These are phyloP conservation scores for Xylariaceae sp. DNA, from an alignment of 2,329 filamentous ascomycete species.

Conservation along the genomic window DNA sequence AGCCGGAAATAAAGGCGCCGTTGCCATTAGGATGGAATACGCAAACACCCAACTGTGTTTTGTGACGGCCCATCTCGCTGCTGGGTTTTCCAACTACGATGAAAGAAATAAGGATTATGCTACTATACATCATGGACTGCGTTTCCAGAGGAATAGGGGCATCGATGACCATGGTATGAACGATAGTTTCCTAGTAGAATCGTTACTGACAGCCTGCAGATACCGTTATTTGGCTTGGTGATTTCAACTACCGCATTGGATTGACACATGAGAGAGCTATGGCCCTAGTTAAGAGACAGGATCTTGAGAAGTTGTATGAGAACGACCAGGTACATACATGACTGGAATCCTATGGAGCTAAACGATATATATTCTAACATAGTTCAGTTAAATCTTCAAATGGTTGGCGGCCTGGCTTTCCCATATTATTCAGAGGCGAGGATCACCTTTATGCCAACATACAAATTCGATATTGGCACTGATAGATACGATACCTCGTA, in stretches of 20 bases:
- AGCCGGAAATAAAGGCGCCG: constrained; percentile 96
- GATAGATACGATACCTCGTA: constrained; percentile 91
- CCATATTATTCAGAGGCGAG: constrained; percentile 88
- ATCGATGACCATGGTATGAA: constrained; percentile 83
- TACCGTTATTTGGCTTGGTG: constrained; percentile 89
- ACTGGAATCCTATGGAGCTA: background rate
- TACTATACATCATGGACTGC: constrained; percentile 82
- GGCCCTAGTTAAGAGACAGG: constrained; percentile 69
- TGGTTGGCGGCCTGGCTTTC: constrained; percentile 89
- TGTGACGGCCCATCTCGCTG: constrained; percentile 93
- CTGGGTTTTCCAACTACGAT: constrained; percentile 95
- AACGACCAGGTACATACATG: constrained; percentile 75
- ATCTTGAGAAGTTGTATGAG: constrained; percentile 80
- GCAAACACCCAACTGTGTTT: constrained; percentile 93
- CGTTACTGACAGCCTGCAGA: constrained; percentile 44
- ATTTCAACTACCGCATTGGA: constrained; percentile 98
- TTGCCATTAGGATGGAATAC: constrained; percentile 93
- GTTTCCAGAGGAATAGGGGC: constrained; percentile 86
- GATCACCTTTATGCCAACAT: constrained; percentile 89
- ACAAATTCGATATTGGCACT: constrained; percentile 89
- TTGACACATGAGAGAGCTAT: constrained; percentile 77
- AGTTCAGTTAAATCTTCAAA: constrained; percentile 82
- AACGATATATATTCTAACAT: constrained; percentile 18
- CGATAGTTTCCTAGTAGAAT: background rate
- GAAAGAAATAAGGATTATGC: constrained; percentile 92